A percentile compares a stretch with the other conserved stretches of the same genome.
Evolutionary conservation across 2,329 filamentous ascomycete genomes (phyloP).

Genomic region (Colletotrichum magnum): DNA sequence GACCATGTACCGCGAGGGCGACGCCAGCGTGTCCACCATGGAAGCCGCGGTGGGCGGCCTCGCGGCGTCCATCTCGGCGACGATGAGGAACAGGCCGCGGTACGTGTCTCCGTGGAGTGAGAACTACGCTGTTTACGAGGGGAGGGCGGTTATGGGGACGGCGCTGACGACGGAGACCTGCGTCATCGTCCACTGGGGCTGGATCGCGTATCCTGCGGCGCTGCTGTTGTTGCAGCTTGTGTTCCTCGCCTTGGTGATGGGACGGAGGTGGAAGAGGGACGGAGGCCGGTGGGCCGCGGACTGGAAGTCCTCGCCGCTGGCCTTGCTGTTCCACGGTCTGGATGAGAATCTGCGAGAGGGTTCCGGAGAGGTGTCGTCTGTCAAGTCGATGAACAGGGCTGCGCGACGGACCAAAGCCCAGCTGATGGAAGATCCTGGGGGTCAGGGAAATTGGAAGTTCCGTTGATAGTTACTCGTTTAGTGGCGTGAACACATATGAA

Average conservation of each 20-base stretch:
- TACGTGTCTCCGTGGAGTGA: not conserved
- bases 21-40: slow-evolving; percentile 1
- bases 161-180: not conserved
- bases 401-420: not conserved
- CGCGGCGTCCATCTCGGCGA: not conserved
- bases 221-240: not conserved
- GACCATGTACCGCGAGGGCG: not conserved
- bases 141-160: not conserved
- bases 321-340: slow-evolving; percentile 8
- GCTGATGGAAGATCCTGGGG: too few relatives aligned
- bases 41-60: not conserved
- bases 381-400: slow-evolving; percentile 1
- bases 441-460: too few relatives aligned
- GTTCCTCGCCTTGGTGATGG: not conserved
- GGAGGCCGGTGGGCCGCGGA: not conserved
- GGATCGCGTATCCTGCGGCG: slow-evolving; percentile 11
- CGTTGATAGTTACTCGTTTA: too few relatives aligned
- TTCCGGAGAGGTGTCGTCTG: not conserved
- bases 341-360: not conserved
- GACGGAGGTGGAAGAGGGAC: not conserved
- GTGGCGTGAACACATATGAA: too few relatives aligned
- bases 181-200: not conserved
- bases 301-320: slow-evolving; percentile 17
- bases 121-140: not conserved
- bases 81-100: not conserved